phyloP scores from a whole-genome alignment of 1,284 basidiomycete genomes.

The Ceratobasidium sp. region DNA sequence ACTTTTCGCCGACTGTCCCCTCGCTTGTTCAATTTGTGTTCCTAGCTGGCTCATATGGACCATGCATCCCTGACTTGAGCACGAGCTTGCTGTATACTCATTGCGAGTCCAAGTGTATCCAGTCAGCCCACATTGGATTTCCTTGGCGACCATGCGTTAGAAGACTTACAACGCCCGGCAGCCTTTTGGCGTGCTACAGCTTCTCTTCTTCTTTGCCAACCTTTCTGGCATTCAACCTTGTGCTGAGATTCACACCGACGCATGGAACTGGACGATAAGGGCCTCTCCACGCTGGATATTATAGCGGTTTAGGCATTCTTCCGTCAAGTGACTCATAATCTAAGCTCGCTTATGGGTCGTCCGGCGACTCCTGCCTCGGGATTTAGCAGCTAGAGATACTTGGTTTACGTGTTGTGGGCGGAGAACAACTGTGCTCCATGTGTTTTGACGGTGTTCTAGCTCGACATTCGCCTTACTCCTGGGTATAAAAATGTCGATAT shows the following conservation, averaged over 20 bases:
- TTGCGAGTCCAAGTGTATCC: background rate
- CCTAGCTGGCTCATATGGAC: background rate
- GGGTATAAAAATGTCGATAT: background rate
- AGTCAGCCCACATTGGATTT: background rate
- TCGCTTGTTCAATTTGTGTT: background rate
- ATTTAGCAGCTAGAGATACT: background rate
- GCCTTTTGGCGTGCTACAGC: background rate
- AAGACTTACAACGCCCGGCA: background rate
- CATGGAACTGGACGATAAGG: constrained; percentile 20
- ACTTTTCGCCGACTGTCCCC: background rate
- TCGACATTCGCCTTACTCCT: background rate
- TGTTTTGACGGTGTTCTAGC: background rate
- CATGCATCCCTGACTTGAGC: background rate
- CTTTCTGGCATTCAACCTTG: constrained; percentile 23
- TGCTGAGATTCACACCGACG: constrained; percentile 13
- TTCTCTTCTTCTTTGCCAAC: constrained; percentile 29
- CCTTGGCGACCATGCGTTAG: constrained; percentile 16
- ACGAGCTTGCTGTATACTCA: background rate
- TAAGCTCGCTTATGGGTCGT: constrained; percentile 10
- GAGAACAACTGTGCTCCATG: constrained; percentile 11
- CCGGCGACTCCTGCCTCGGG: background rate
- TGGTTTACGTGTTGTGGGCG: background rate
- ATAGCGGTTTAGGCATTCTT: background rate
- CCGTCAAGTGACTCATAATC: constrained; percentile 18
- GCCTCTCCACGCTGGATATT: background rate